Evolutionary conservation across 768 basidiomycete species (phyloP), one percentile per base, ranked within the genome.

Genomic region (Suillus weaverae): DNA sequence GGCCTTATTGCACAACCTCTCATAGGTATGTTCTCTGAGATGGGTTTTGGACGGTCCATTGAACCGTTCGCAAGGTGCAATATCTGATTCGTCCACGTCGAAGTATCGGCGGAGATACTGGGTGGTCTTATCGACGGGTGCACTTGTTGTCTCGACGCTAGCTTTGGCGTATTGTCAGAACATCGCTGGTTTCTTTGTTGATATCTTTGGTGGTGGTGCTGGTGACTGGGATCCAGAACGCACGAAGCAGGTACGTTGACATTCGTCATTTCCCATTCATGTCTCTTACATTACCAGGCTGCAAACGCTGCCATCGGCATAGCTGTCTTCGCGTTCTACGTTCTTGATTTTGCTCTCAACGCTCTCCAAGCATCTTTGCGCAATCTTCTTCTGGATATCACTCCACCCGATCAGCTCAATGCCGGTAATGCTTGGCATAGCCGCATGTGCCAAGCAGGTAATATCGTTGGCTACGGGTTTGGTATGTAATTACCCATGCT

Each of bases 371-470:
- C 93, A 3, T 97, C 95, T 13, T 81, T 98, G 39, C 83, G 95
- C 59, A 97, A 97, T 76, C 86, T 99, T n/a, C 83, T 98, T 14
- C 83, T 99, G 64, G 97, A 99, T 73, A 80, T 97, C 60, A 87
- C 94, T 0, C 96, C 97, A 7, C 86, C 92, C 16, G 86, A 89
- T 66, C 97, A 98, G 75, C 85, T 98, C 14, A 95, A 90, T 63
- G 84, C 88, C n/a, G 95, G 91, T 5, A 99, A 99, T 78, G 97
- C 97, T 39, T 99, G 97, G 95, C 95, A 98, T 67, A 92, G 96
- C 54, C 84, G 94, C 66, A 97, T 98, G 92, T 90, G 88, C 51
- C 95, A 99, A 73, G 88, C 95, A n/a, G 97, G 95, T 26, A 99
- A 97, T 73, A 97, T 99, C 57, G 75, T 98, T 67, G 97, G 97